Percentiles rank a stretch among this genome's conserved stretches.
These are phyloP conservation scores for Xylariales sp. DNA, from an alignment of 2,329 filamentous ascomycete genomes.

Conservation along the genomic window DNA sequence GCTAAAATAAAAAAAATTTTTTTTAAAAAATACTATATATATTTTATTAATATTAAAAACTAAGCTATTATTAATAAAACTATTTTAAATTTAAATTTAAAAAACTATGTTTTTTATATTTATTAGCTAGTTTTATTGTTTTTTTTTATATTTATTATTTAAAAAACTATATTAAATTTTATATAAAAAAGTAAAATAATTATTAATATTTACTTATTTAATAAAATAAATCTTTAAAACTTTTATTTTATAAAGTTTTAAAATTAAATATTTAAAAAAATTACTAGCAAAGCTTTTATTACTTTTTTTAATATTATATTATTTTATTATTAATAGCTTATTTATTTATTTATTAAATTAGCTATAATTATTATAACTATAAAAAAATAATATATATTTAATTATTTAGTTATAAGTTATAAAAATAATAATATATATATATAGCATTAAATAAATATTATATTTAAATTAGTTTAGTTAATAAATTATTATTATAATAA, in stretches of 20 bases:
- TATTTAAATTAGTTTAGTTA: too few relatives aligned
- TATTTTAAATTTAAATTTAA: neutral
- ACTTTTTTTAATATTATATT: constrained; percentile 8
- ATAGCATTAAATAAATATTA: too few relatives aligned
- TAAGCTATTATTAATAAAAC: constrained; percentile 5
- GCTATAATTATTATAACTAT: constrained; percentile 9
- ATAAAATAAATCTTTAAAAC: constrained; percentile 16
- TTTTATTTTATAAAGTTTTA: constrained; percentile 16
- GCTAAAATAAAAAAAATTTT: constrained; percentile 4
- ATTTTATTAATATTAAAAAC: constrained; percentile 17
- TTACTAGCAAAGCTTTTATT: neutral
- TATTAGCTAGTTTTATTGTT: neutral
- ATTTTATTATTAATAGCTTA: constrained; percentile 21
- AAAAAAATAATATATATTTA: constrained; percentile 7
- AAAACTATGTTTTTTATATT: neutral
- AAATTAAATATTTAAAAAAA: constrained; percentile 6
- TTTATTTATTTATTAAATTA: constrained; percentile 3
- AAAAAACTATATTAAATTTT: neutral
- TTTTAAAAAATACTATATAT: constrained; percentile 10
- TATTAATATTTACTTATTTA: neutral
- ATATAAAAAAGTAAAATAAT: constrained; percentile 7
- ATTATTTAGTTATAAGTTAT: constrained; percentile 27
- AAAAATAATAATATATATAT: constrained; percentile 12
- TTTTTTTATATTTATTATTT: constrained; percentile 19
- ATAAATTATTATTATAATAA: too few relatives aligned